Conservation (phyloP, 23 red algal genomes). For the Gracilaria gracilis region DNA sequence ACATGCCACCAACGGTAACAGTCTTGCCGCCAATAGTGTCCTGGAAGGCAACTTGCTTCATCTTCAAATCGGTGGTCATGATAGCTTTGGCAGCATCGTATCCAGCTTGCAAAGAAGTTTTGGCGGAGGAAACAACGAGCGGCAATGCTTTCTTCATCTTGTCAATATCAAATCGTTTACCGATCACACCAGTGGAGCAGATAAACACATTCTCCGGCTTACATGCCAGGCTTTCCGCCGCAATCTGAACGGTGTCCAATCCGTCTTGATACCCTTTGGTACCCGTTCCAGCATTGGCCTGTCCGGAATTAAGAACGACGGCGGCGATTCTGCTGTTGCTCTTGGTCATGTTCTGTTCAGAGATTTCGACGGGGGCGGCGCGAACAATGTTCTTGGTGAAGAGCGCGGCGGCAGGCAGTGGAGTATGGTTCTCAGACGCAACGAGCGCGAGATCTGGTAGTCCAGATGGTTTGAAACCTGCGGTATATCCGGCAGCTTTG, state of each 20-base stretch:
- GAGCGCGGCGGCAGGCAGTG: constrained; percentile 81
- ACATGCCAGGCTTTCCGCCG: constrained; percentile 55
- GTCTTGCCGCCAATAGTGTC: constrained; percentile 57
- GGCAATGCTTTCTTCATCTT: constrained; percentile 73
- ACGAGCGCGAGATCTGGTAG: constrained; percentile 87
- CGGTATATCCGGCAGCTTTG: constrained; percentile 77
- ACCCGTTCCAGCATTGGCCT: constrained; percentile 98
- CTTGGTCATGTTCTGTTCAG: constrained; percentile 59
- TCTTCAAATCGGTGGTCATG: constrained; percentile 94
- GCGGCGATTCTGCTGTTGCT: constrained; percentile 52
- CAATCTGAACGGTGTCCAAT: constrained; percentile 18
- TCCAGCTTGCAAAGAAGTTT: constrained; percentile 44
- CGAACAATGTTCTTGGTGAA: constrained; percentile 91
- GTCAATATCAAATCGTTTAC: constrained; percentile 80
- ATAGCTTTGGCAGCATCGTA: constrained; percentile 86
- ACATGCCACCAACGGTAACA: constrained; percentile 92
- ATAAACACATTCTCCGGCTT: constrained; percentile 75
- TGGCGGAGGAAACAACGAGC: constrained; percentile 44
- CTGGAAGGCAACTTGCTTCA: constrained; percentile 75
- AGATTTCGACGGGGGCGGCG: constrained; percentile 90
- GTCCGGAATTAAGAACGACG: constrained; percentile 92
- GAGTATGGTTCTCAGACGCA: constrained; percentile 24
- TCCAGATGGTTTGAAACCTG: constrained; percentile 95
- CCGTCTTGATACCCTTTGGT: constrained; percentile 69
- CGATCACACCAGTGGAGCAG: constrained; percentile 95